Evolutionary conservation across 2,329 filamentous ascomycete genomes (phyloP).

Genomic region (Zalaria obscura): DNA sequence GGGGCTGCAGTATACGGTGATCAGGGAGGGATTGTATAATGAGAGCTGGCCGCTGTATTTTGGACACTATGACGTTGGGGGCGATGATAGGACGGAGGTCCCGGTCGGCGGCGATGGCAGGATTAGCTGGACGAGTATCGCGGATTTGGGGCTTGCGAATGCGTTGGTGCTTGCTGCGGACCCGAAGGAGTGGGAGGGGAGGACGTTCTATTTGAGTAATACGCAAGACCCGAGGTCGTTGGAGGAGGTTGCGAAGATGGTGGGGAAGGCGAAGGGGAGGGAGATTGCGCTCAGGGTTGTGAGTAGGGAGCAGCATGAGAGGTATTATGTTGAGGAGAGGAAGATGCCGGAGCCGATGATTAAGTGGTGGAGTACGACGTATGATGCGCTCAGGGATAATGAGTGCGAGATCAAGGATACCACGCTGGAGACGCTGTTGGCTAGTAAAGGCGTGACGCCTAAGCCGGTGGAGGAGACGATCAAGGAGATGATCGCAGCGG

Average conservation of each 20-base stretch:
- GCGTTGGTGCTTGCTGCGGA: slow-evolving; percentile 23
- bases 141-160: slow-evolving; percentile 28
- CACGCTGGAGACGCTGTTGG: slow-evolving; percentile 25
- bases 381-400: slow-evolving; percentile 26
- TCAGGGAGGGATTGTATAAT: slow-evolving; percentile 31
- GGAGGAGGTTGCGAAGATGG: slow-evolving; percentile 15
- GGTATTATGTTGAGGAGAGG: slow-evolving; percentile 22
- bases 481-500: slow-evolving; percentile 21
- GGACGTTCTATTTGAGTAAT: slow-evolving; percentile 25
- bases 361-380: slow-evolving; percentile 32
- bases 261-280: slow-evolving; percentile 13
- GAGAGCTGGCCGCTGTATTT: slow-evolving; percentile 35
- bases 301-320: slow-evolving; percentile 24
- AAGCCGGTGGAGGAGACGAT: slow-evolving; percentile 25
- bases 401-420: slow-evolving; percentile 28
- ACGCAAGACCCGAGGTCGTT: slow-evolving; percentile 10
- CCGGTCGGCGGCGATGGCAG: slow-evolving; percentile 24
- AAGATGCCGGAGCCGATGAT: slow-evolving; percentile 22
- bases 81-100: slow-evolving; percentile 22
- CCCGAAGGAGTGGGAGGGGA: slow-evolving; percentile 17
- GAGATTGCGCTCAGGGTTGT: slow-evolving; percentile 23
- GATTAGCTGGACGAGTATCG: slow-evolving; percentile 29
- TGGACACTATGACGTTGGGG: slow-evolving; percentile 24
- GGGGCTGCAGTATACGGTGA: slow-evolving; percentile 19
- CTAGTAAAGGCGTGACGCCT: slow-evolving; percentile 19